Percentiles rank a stretch among this genome's conserved stretches.
These are phyloP conservation scores for Russula virescens DNA, from an alignment of 768 basidiomycete species.

Conservation along the genomic window DNA sequence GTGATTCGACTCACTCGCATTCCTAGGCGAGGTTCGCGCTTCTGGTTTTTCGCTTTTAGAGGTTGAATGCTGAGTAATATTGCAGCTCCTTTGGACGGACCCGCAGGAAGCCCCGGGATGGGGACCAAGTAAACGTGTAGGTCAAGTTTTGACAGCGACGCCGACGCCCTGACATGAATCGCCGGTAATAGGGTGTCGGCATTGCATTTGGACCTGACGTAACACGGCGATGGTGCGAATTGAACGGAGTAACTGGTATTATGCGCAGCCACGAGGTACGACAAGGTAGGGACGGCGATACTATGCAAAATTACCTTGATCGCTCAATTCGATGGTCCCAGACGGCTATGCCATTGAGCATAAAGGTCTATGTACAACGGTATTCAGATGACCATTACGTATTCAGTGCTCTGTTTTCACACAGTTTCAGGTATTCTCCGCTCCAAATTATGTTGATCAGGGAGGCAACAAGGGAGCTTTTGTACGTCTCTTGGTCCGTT, in stretches of 20 bases:
- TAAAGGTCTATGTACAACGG: constrained; percentile 87
- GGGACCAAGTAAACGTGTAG: constrained; percentile 91
- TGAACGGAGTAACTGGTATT: constrained; percentile 81
- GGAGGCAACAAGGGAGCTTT: constrained; percentile 89
- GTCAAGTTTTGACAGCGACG: constrained; percentile 28
- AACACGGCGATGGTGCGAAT: constrained; percentile 80
- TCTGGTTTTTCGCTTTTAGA: background rate
- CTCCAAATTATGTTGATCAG: constrained; percentile 94
- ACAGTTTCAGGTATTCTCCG: constrained; percentile 72
- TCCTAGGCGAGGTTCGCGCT: constrained; percentile 52
- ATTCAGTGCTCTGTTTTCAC: constrained; percentile 14
- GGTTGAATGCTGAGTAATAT: constrained; percentile 15
- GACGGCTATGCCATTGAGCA: constrained; percentile 96
- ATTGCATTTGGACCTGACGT: constrained; percentile 95
- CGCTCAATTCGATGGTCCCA: constrained; percentile 28
- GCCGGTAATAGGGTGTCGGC: constrained; percentile 70
- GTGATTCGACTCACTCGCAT: constrained; percentile 16
- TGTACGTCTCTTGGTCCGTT: constrained; percentile 40
- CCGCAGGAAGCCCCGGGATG: constrained; percentile 85
- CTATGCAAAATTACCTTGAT: constrained; percentile 2
- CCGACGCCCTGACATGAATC: constrained; percentile 21
- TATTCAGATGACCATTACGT: background rate
- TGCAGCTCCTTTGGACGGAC: constrained; percentile 90
- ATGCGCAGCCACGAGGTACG: constrained; percentile 97
- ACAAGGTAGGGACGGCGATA: constrained; percentile 49